phyloP scores from a whole-genome alignment of 2,329 filamentous ascomycete genomes.

The Camillea tinctor region DNA sequence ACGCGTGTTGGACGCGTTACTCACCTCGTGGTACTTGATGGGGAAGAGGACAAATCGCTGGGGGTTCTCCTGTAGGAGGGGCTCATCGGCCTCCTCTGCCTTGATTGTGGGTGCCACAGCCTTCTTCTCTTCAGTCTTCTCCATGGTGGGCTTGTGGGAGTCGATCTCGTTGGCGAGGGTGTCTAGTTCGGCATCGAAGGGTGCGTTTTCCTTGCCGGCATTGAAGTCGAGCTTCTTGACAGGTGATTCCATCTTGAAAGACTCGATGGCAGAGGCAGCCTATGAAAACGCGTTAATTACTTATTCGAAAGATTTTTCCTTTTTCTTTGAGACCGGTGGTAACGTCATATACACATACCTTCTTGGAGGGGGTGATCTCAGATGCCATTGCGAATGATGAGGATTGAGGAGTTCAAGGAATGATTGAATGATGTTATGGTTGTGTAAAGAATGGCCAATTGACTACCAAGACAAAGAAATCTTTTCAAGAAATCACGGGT shows the following conservation, averaged over 20 bases:
- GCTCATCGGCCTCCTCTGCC: conserved; percentile 76
- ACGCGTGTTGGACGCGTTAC: conserved; percentile 66
- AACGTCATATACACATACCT: conserved; percentile 47
- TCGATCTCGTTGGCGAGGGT: conserved; percentile 56
- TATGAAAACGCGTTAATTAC: conserved; percentile 40
- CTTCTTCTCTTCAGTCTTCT: conserved; percentile 40
- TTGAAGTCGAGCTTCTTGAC: conserved; percentile 85
- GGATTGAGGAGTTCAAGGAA: conserved; percentile 15
- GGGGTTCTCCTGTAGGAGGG: conserved; percentile 91
- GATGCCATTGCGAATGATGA: conserved; percentile 63
- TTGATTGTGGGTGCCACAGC: conserved; percentile 54
- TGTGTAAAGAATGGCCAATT: conserved; percentile 6
- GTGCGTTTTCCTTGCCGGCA: conserved; percentile 78
- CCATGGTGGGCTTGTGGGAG: conserved; percentile 57
- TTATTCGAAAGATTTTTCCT: neutral
- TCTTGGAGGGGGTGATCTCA: conserved; percentile 63
- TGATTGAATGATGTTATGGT: conserved; percentile 14
- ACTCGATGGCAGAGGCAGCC: conserved; percentile 84
- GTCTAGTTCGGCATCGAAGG: conserved; percentile 51
- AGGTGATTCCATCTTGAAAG: conserved; percentile 89
- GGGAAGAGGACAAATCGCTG: conserved; percentile 97
- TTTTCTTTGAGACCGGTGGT: conserved; percentile 23
- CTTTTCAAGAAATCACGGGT: conserved; percentile 18
- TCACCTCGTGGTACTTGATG: conserved; percentile 98
- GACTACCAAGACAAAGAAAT: neutral